These are phyloP conservation scores for Aspergillus incahuasiensis DNA, from an alignment of 495 filamentous ascomycete genomes.

Conservation along the genomic window DNA sequence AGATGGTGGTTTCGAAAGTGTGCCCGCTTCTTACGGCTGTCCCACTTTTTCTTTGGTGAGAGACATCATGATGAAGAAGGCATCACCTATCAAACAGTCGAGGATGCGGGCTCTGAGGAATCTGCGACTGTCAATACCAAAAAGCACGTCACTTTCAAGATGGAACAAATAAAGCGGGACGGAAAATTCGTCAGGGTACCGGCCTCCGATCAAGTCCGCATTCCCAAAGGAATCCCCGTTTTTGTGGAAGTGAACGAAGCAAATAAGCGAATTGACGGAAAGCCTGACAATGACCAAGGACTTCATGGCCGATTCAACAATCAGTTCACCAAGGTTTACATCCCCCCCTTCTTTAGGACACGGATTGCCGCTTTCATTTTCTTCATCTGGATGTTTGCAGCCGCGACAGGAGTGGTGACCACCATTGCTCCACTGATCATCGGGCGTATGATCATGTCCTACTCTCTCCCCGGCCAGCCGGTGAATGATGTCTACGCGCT, in stretches of 20 bases:
- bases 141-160: neutral
- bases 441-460: constrained; percentile 69
- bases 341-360: constrained; percentile 77
- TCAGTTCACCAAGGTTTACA: constrained; percentile 78
- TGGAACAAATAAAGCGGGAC: constrained; percentile 46
- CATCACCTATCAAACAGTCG: constrained; percentile 40
- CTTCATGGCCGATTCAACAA: constrained; percentile 60
- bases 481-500: constrained; percentile 97
- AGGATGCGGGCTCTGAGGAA: constrained; percentile 43
- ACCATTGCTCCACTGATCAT: constrained; percentile 86
- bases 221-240: constrained; percentile 74
- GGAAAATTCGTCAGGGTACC: constrained; percentile 89
- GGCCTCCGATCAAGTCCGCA: constrained; percentile 87
- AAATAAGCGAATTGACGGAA: constrained; percentile 61
- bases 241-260: constrained; percentile 75
- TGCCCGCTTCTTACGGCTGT: constrained; percentile 72
- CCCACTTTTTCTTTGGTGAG: constrained; percentile 89
- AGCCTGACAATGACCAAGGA: constrained; percentile 53
- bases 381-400: constrained; percentile 90
- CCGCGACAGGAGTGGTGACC: constrained; percentile 79
- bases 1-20: constrained; percentile 95
- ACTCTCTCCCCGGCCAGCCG: constrained; percentile 59
- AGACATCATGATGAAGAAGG: constrained; percentile 80
- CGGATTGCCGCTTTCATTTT: constrained; percentile 83
- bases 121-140: constrained; percentile 16